Evolutionary conservation across 805 yeast genomes (phyloP), one percentile per base, ranked within the genome.

Genomic region (Nakazawaea sp.): DNA sequence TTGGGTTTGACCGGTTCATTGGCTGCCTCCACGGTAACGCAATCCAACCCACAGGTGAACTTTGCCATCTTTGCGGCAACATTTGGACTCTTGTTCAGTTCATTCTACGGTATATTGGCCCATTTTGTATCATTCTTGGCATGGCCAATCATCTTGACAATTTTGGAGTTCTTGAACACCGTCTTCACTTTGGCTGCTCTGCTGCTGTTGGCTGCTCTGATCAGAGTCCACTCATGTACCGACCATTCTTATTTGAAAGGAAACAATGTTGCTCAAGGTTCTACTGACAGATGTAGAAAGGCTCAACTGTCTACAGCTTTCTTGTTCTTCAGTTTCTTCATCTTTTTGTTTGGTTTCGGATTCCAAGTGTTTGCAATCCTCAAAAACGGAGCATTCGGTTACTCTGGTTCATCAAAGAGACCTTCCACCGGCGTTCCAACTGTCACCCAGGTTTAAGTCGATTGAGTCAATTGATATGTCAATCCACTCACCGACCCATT

Each of bases 101-200:
- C 86, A 24, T 56, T 92, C 51, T 87, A 84, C 58, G 95, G 95
- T 43, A 49, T 81, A 24, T 58, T 73, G 36, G 96, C 97, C 27
- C 77, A 73, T 67, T 78, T 92, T 51, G 53, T 86, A 48, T 75
- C 78, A 43, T 78, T 78, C 51, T 70, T 90, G 44, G 95, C 95
- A 30, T 84, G 94, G 82, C 97, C 97, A 49, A 61, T 85, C 35
- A 60, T 89, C 49, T 61, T 86, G 56, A 77, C 81, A 42, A 51
- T 66, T 40, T 66, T 86, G 56, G 98, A 92, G 70, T 81, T 87
- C 67, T 69, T 92, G 64, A 88, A 88, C 74, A 64, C 78, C 51
- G 83, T 89, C 50, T 92, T 92, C 79, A 79, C 96, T 40, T 86
- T 92, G 61, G 78, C 97, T 34, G 97, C 86, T 47, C 97, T 89